Percentiles rank a stretch among this genome's conserved stretches.
Evolutionary conservation across 1,284 basidiomycete species (phyloP).

Genomic region (Sanghuangporus weigelae): DNA sequence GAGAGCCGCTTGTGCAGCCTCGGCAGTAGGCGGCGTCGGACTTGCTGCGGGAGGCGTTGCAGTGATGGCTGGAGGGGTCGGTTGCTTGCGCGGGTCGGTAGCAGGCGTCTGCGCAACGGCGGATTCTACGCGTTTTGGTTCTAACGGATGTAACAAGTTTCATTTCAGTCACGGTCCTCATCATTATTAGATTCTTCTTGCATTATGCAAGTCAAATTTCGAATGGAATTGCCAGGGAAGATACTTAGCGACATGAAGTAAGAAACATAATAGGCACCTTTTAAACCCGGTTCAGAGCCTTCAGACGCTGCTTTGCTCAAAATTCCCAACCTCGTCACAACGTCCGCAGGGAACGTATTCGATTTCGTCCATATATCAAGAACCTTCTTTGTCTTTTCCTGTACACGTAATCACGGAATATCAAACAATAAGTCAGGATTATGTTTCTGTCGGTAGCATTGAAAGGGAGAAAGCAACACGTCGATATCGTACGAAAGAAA

Average conservation of each 20-base stretch:
- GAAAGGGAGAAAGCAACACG: neutral
- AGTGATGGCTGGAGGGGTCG: slow-evolving; percentile 26
- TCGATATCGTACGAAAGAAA: slow-evolving; percentile 3
- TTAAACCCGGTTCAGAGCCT: slow-evolving; percentile 33
- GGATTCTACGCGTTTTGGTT: slow-evolving; percentile 41
- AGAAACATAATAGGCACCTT: slow-evolving; percentile 77
- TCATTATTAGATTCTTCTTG: slow-evolving; percentile 25
- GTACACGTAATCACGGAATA: slow-evolving; percentile 24
- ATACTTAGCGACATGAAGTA: slow-evolving; percentile 71
- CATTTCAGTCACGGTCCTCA: slow-evolving; percentile 65
- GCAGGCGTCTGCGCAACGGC: slow-evolving; percentile 26
- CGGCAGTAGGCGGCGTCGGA: slow-evolving; percentile 25
- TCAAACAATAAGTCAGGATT: slow-evolving; percentile 9
- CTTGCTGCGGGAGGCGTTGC: slow-evolving; percentile 19
- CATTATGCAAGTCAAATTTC: slow-evolving; percentile 34
- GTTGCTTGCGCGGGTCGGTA: slow-evolving; percentile 37
- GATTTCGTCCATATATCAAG: slow-evolving; percentile 92
- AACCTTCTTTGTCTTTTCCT: slow-evolving; percentile 95
- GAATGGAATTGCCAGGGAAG: slow-evolving; percentile 57
- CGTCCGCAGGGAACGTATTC: slow-evolving; percentile 73
- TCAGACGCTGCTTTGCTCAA: slow-evolving; percentile 44
- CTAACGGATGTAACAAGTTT: slow-evolving; percentile 57
- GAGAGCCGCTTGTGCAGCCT: slow-evolving; percentile 54
- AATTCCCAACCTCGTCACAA: slow-evolving; percentile 62
- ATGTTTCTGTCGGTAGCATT: neutral